These are phyloP conservation scores for Ploettnerulaceae sp. DNA, from an alignment of 2,329 filamentous ascomycete genomes.

Conservation along the genomic window DNA sequence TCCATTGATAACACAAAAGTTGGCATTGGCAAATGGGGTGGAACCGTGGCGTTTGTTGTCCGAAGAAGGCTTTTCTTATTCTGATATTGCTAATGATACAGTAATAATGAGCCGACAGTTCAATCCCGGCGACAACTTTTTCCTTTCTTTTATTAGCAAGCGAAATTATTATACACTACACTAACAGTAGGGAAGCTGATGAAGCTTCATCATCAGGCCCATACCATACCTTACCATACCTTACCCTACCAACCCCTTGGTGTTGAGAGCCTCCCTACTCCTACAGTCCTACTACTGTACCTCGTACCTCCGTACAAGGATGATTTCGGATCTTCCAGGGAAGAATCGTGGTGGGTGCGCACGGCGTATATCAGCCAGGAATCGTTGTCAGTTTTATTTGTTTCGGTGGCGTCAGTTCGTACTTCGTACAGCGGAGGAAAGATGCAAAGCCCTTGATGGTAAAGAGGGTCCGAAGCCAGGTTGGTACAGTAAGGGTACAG, in stretches of 20 bases:
- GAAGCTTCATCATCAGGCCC: too few species aligned
- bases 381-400: background rate
- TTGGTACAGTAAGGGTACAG: background rate
- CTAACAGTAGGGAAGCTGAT: background rate
- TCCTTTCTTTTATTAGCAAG: background rate
- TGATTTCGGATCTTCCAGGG: slow-evolving; percentile 2
- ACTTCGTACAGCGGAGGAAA: background rate
- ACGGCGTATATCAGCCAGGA: slow-evolving; percentile 2
- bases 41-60: background rate
- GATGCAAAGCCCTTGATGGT: background rate
- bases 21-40: slow-evolving; percentile 5
- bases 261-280: too few species aligned
- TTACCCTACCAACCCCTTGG: too few species aligned
- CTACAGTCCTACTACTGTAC: too few species aligned
- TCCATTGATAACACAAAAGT: background rate
- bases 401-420: background rate
- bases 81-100: background rate
- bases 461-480: background rate
- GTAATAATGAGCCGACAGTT: background rate
- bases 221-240: too few species aligned
- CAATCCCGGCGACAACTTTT: background rate
- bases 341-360: slow-evolving; percentile 6
- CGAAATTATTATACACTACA: background rate
- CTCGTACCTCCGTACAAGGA: slow-evolving; percentile 5
- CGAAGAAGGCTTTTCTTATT: background rate